Conservation (phyloP, 1,139 yeast genomes). For the Lodderomyces parapsilosis region DNA sequence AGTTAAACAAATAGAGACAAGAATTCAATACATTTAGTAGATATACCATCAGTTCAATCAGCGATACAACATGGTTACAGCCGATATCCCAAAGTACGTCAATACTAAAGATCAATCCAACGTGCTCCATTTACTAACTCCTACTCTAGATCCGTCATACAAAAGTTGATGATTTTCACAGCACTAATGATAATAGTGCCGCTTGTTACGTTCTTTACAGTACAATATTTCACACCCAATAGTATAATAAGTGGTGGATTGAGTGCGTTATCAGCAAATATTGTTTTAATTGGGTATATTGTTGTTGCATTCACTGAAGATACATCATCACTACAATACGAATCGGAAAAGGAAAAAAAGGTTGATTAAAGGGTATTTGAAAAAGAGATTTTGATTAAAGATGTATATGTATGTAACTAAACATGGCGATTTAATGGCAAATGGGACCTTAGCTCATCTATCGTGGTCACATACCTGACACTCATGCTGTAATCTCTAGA, state of each 20-base stretch:
- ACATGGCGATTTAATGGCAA: not conserved
- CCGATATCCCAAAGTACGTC: constrained; percentile 62
- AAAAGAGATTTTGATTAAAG: not conserved
- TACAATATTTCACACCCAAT: constrained; percentile 55
- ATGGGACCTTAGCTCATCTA: not conserved
- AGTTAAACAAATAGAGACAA: too few species aligned
- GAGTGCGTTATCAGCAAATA: constrained; percentile 85
- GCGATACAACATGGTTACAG: constrained; percentile 26
- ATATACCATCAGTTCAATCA: too few species aligned
- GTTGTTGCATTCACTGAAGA: constrained; percentile 87
- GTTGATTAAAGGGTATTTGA: not conserved
- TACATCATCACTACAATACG: constrained; percentile 22
- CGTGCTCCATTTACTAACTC: too few species aligned
- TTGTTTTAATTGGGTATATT: constrained; percentile 83
- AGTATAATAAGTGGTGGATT: constrained; percentile 83
- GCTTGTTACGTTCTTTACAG: constrained; percentile 64
- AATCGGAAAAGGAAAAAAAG: constrained; percentile 1
- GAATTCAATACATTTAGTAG: too few species aligned
- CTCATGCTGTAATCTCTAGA: not conserved
- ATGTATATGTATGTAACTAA: not conserved
- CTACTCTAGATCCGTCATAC: constrained; percentile 53
- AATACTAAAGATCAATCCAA: too few species aligned
- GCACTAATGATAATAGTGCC: constrained; percentile 87
- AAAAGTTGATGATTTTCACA: constrained; percentile 81
- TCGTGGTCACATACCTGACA: not conserved